phyloP scores from a whole-genome alignment of 768 basidiomycete genomes.

The Mycena sanguinolenta region DNA sequence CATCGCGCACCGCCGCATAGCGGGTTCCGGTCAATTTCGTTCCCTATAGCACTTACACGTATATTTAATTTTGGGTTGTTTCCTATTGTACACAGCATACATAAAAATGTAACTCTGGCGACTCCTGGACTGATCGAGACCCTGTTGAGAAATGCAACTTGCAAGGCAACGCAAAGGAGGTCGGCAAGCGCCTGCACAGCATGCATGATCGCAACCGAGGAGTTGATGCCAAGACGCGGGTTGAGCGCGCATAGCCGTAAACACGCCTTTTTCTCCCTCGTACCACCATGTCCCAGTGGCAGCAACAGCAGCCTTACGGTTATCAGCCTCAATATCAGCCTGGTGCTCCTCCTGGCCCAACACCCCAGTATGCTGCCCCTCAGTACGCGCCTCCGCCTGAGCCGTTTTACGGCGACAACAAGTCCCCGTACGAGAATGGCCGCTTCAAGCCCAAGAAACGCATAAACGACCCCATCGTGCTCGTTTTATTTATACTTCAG shows the following conservation, averaged over 20 bases:
- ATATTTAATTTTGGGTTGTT: not conserved
- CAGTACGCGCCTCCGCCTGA: conserved; percentile 44
- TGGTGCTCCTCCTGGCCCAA: conserved; percentile 49
- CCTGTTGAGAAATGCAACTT: too few relatives aligned
- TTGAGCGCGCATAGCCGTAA: not conserved
- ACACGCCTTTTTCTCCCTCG: not conserved
- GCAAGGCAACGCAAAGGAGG: too few relatives aligned
- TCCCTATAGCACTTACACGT: not conserved
- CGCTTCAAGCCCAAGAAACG: conserved; percentile 77
- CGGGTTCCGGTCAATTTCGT: too few relatives aligned
- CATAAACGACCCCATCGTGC: conserved; percentile 80
- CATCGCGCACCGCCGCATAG: conserved; percentile 7
- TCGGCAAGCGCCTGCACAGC: too few relatives aligned
- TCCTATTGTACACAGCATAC: conserved; percentile 19
- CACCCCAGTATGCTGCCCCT: conserved; percentile 52
- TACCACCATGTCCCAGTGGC: conserved; percentile 33
- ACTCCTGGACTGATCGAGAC: too few relatives aligned
- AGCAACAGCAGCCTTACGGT: conserved; percentile 35
- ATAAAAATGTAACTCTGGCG: not conserved
- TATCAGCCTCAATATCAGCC: too few relatives aligned
- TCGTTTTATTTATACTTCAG: conserved; percentile 80
- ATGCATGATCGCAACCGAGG: not conserved
- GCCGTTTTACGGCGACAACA: conserved; percentile 50
- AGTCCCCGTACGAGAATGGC: conserved; percentile 71
- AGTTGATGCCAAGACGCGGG: too few relatives aligned